Evolutionary conservation across 257 asterid species (phyloP).

Genomic region (Solanum okadae): DNA sequence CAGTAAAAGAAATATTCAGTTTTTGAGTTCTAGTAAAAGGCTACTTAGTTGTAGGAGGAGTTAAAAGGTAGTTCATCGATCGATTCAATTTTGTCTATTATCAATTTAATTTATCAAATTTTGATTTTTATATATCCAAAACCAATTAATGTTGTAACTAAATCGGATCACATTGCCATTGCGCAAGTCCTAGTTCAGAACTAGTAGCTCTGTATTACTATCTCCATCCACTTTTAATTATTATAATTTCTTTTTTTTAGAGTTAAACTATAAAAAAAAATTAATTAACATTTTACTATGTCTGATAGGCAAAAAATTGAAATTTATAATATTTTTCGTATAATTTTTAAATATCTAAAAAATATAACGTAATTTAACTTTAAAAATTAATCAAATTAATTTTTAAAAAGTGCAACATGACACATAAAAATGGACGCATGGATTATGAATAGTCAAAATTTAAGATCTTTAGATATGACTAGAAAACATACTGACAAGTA

Average conservation of each 20-base stretch:
- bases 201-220: background rate
- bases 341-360: no score
- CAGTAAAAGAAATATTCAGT: background rate
- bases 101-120: no score
- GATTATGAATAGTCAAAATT: background rate
- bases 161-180: background rate
- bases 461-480: background rate
- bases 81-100: no score
- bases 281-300: accelerated
- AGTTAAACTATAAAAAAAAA: no score
- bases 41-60: background rate
- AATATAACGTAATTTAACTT: no score
- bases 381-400: no score
- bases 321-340: no score
- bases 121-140: background rate
- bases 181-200: background rate
- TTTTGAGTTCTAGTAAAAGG: background rate
- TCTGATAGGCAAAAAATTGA: no score
- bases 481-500: background rate
- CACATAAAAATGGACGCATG: no score
- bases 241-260: no score
- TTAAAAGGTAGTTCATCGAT: background rate
- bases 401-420: no score
- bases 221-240: no score
- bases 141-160: background rate